Percentiles rank a stretch among this genome's conserved stretches.
Evolutionary conservation across 176 grass and related monocot species (phyloP).

Genomic region (Cenchrus fungigraminus): DNA sequence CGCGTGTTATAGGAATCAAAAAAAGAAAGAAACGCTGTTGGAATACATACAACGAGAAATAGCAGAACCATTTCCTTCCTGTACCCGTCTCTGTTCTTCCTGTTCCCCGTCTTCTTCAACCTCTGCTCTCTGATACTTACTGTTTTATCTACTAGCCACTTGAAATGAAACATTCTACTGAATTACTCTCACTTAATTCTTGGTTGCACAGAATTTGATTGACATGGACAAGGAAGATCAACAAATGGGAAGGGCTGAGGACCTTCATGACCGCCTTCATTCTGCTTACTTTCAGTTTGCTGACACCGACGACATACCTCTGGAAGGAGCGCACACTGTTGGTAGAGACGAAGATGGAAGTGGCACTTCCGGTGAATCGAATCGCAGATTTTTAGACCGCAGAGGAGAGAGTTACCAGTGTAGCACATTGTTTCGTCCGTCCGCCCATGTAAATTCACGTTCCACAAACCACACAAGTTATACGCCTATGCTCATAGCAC

Average conservation of each 20-base stretch:
- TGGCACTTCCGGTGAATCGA: slow-evolving; percentile 39
- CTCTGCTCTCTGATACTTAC: too few species aligned
- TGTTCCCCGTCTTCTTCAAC: too few species aligned
- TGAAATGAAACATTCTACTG: slow-evolving; percentile 11
- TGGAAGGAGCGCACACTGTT: slow-evolving; percentile 27
- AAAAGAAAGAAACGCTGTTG: too few species aligned
- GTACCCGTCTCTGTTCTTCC: too few species aligned
- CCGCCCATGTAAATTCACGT: slow-evolving; percentile 25
- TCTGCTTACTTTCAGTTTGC: slow-evolving; percentile 63
- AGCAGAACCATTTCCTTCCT: too few species aligned
- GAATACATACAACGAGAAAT: too few species aligned
- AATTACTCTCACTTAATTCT: neutral
- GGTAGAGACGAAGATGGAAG: slow-evolving; percentile 32
- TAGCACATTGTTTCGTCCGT: neutral
- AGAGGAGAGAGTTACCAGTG: slow-evolving; percentile 45
- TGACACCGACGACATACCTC: slow-evolving; percentile 32
- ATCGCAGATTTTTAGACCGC: slow-evolving; percentile 42
- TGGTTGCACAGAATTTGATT: slow-evolving; percentile 70
- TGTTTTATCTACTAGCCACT: neutral
- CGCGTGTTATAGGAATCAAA: too few species aligned
- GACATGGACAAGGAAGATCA: slow-evolving; percentile 86
- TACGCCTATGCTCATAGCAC: neutral
- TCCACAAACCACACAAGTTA: neutral
- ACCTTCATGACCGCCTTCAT: slow-evolving; percentile 57
- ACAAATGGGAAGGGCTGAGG: slow-evolving; percentile 56